Evolutionary conservation across 2,329 filamentous ascomycete genomes (phyloP), one percentile per base, ranked within the genome.

Genomic region (Anthostomella pinea): DNA sequence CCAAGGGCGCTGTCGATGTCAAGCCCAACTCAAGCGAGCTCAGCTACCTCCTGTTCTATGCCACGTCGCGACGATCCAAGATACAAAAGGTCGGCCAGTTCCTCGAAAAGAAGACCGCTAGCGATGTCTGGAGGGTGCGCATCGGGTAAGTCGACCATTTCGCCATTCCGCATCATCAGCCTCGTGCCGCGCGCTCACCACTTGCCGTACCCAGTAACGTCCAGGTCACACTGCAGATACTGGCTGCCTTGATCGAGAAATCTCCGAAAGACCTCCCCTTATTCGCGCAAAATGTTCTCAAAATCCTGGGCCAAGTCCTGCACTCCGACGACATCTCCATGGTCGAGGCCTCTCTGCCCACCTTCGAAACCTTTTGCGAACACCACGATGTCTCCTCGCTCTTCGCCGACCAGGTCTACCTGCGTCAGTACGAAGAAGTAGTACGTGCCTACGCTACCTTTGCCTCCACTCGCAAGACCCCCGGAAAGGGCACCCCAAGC

Each of bases 1-100:
- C 87, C 49, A 97, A 96, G 68, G 88, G 87, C 33, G 83, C 87
- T 45, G 85, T 90, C 60, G 88, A 95, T 57, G 88, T 95, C 58
- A 94, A 91, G 67, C 90, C 93, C 28, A 97, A 97, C 66, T 88
- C 88, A 50, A 95, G 88, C 67, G 93, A 98, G 72, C 79, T 98
- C 46, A 95, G 88, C 66, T 97, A 97, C 62, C 79, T 98, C 48
- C 80, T 97, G 36, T 97, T 95, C 75, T 97, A 98, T 71, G 89
- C 87, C 44, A 94, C 87, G 59, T 95, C 90, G 53, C 87, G 91
- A 43, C 83, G 88, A 49, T 91, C 87, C 66, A 98, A 97, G 74
- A 81, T 97, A 53, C 87, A 93, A 58, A 98, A 98, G 68, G 90
- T 98, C 51, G 89, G 88, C 63, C 82, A 81, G 53, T 98, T 96